Base-by-base conservation (phyloP, 805 yeast species). In the Groenewaldozyma salmanticensis region DNA sequence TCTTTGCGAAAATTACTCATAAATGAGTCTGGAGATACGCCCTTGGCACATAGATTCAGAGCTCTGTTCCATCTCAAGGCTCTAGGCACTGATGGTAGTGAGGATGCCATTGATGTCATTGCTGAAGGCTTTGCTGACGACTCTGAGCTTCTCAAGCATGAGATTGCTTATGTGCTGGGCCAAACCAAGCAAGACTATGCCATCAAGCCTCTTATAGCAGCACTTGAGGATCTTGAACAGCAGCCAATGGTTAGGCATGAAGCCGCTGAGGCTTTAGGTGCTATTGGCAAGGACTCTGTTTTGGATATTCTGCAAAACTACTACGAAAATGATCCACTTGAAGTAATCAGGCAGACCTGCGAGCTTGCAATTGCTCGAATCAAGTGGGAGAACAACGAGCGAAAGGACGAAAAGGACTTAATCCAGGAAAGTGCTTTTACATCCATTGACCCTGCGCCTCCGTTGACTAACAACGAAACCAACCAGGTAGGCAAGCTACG, bases 211-310 rank as follows among this genome's bases (percentile, higher is more conserved):
- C 71, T 92, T 46, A 74, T 85, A 60, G 70, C 71, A 5, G 95
- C 86, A 18, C 71, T 92, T 53, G 63, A 65, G 37, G 78, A 80
- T 59, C 55, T 59, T 19, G 50, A 67, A 13, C 69, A 68, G 51
- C 97, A 90, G 67, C 70, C 83, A 46, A 92, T 92, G 97, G 99
- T 92, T 29, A 81, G 99, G 62, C 99, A 92, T 62, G 99, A 92
- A 64, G 98, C 98, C 15, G 98, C 98, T 5, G 99, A 92, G 65
- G 98, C 97, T 33, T 70, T 92, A 42, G 99, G 98, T 47, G 98
- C 98, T 34, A 69, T 92, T 39, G 95, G 95, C 37, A 95, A 87
- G 61, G 61, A 64, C 32, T 80, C 74, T 4, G 81, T 94, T 11
- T 61, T 92, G 42, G 74, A 68, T 1, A 59, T 87, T 37, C 72